Percentiles rank a stretch among this genome's conserved stretches.
These are phyloP conservation scores for Hypoxylon sp. DNA, from an alignment of 2,329 filamentous ascomycete genomes.

Conservation along the genomic window DNA sequence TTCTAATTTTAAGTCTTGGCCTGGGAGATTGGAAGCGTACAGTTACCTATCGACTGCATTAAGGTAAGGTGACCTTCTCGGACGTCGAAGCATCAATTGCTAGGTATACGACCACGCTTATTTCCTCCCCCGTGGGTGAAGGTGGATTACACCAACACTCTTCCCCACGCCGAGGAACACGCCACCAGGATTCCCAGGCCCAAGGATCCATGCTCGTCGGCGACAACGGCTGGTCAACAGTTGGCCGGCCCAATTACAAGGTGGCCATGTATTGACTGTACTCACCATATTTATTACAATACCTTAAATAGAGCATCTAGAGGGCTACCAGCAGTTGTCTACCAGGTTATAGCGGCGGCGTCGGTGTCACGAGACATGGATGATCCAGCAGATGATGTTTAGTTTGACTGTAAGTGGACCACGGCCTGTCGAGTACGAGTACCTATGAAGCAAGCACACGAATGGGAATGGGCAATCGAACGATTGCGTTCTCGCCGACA, in stretches of 20 bases:
- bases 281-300: too few species aligned
- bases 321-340: not conserved
- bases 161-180: slow-evolving; percentile 32
- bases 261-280: not conserved
- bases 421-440: not conserved
- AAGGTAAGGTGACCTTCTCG: not conserved
- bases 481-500: slow-evolving; percentile 3
- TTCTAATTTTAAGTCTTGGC: slow-evolving; percentile 32
- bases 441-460: slow-evolving; percentile 7
- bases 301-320: too few species aligned
- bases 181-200: slow-evolving; percentile 30
- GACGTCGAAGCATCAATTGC: slow-evolving; percentile 12
- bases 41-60: not conserved
- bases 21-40: too few species aligned
- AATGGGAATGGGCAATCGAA: slow-evolving; percentile 9
- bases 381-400: slow-evolving; percentile 8
- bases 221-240: slow-evolving; percentile 7
- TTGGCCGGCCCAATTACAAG: slow-evolving; percentile 13
- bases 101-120: not conserved
- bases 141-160: slow-evolving; percentile 13
- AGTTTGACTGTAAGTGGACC: slow-evolving; percentile 6
- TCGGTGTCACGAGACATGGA: slow-evolving; percentile 20
- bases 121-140: not conserved
- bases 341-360: not conserved
- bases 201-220: slow-evolving; percentile 25